Base-by-base conservation (phyloP, 192 early-diverging fungal species). In the Linnemannia elongata region DNA sequence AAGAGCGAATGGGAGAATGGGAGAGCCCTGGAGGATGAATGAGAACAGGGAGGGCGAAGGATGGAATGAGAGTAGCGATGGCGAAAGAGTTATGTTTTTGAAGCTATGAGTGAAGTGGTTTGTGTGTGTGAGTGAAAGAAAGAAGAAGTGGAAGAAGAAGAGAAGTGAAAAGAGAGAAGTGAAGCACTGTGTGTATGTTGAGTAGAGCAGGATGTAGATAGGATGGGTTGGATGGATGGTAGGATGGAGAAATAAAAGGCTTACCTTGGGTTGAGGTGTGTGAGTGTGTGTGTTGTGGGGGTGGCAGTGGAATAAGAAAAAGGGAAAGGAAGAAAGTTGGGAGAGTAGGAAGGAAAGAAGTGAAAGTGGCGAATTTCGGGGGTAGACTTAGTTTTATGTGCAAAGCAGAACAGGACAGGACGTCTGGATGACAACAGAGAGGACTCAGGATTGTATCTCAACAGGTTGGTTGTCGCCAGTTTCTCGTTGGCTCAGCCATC, bases 281-380 rank as follows among this genome's bases (percentile, higher is more conserved):
- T 41, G 38, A 13, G 72, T n/a, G 72, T 30, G 70, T 8, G 18
- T 27, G 24, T 27, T 15, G 30, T 66, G 9, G 10, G 60, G 17
- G 60, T 27, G 35, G 38, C 15, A 35, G 38, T 22, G 41, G 20
- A 41, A 41, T 15, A 17, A 24, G 42, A 22, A 17, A 24, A 71
- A 22, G 41, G 30, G 36, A 24, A 71, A 22, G 38, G 13, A 42
- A 27, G 6, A 22, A 41, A 41, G 27, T 63, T 63, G 27, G 69
- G 69, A 71, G 18, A 70, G 38, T 27, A 44, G 38, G 70, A 73
- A 45, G 72, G 27, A 42, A 74, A 74, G 45, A 74, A 44, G 44
- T 2, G 45, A 47, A 49, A 74, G 72, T 9, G 30, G 17, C 27
- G 39, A 52, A 30, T 47, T 17, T n/a, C 45, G 42, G 45, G 39